Evolutionary conservation across 305 asterid species (phyloP), one percentile per base, ranked within the genome.

Genomic region (Fraxinus ornus): DNA sequence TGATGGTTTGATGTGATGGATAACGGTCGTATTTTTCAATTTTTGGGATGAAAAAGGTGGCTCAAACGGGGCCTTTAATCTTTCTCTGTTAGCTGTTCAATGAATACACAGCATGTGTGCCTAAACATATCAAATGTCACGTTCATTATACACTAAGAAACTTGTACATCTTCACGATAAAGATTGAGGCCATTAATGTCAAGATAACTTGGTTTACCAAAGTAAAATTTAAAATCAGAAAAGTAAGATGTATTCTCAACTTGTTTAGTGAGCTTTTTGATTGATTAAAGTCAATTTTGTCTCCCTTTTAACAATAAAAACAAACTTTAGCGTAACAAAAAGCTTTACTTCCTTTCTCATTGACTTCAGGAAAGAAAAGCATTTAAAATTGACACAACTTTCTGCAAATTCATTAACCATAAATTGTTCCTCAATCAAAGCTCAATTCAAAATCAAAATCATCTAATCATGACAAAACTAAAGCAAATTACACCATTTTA

Each of bases 391-490:
- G 22, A 7, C 21, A 12, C 8, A 35, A 7, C 80, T 26, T n/a
- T 12, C 80, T 77, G 26, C 21, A 35, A 79, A 84, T 7, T 39
- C 74, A 72, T 33, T 60, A 47, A 78, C 41, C 55, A 73, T 26
- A 32, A 39, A 72, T 9, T 79, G 75, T 55, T 77, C 49, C 1
- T 22, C 52, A 21, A 17, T 60, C 77, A 47, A 21, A 15, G 74
- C 19, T 17, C 24, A 12, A 36, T 5, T 22, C 37, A 36, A 19
- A 41, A 4, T 5, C 22, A 77, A 1, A 77, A 6, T 37, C 78
- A 75, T 79, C 78, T 78, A 75, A 82, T 15, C 66, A 32, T 39
- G 47, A 37, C 79, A 75, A 33, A 47, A 37, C 39, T 0, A 70
- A 55, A 3, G 10, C 39, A 79, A 80, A 80, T 21, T 35, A 49